These are phyloP conservation scores for Mycena venus DNA, from an alignment of 768 basidiomycete genomes.

Conservation along the genomic window DNA sequence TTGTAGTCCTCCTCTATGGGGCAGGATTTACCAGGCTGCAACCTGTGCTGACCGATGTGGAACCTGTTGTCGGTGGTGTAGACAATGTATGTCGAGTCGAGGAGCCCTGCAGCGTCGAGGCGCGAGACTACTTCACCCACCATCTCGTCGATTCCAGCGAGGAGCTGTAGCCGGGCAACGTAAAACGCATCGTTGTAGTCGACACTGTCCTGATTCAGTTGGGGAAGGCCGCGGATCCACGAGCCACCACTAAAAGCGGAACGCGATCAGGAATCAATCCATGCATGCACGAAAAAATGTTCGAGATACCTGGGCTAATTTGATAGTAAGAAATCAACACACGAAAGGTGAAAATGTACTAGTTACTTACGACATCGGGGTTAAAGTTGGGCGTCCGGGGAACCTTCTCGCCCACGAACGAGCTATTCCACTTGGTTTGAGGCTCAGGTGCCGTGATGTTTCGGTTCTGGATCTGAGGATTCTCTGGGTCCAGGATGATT, in stretches of 20 bases:
- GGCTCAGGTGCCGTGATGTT: neutral
- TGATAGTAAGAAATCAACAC: too few relatives aligned
- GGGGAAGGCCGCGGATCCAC: neutral
- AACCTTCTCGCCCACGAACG: neutral
- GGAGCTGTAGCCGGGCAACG: neutral
- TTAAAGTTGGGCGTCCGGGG: neutral
- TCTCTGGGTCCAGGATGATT: too few relatives aligned
- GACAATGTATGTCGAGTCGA: neutral
- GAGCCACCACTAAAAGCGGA: neutral
- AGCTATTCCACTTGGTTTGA: neutral
- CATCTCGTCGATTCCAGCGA: neutral
- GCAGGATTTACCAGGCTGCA: constrained; percentile 6
- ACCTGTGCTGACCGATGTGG: constrained; percentile 8
- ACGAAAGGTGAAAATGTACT: too few relatives aligned
- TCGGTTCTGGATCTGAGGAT: too few relatives aligned
- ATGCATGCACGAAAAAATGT: too few relatives aligned
- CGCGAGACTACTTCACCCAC: neutral
- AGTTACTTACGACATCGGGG: too few relatives aligned
- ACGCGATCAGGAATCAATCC: neutral
- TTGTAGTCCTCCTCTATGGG: neutral
- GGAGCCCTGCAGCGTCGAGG: neutral
- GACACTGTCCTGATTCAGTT: neutral
- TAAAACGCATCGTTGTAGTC: constrained; percentile 3
- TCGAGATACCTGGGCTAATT: too few relatives aligned
- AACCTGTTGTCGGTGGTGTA: constrained; percentile 5